Conservation (phyloP, 2,329 filamentous ascomycete species). For the Aureobasidium leucospermi region DNA sequence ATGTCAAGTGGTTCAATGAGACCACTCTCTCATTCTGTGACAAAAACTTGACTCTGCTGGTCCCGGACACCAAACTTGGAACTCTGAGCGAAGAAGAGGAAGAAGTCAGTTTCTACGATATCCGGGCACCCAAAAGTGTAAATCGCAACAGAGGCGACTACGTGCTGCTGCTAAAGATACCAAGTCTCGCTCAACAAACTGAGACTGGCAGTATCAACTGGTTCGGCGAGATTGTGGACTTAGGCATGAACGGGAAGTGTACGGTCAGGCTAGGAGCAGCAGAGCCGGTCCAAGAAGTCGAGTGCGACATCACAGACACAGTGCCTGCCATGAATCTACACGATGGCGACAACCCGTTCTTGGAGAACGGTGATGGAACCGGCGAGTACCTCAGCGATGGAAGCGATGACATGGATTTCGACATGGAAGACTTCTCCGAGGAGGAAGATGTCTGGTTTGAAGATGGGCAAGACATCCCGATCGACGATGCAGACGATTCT, state of each 20-base stretch:
- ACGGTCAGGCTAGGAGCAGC: conserved; percentile 48
- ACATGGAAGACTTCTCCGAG: conserved; percentile 1
- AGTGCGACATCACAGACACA: conserved; percentile 14
- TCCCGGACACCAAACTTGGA: conserved; percentile 38
- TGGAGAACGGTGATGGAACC: neutral
- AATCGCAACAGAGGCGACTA: conserved; percentile 46
- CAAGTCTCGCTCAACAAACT: neutral
- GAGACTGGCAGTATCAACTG: conserved; percentile 33
- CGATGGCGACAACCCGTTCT: neutral
- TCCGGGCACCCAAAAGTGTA: conserved; percentile 43
- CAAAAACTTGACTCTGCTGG: conserved; percentile 25
- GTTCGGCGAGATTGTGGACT: conserved; percentile 51
- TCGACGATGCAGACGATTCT: conserved; percentile 13
- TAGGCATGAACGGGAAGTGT: conserved; percentile 46
- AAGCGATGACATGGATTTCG: neutral
- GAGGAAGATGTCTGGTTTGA: conserved; percentile 8
- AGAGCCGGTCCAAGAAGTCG: conserved; percentile 43
- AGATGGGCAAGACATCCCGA: conserved; percentile 8
- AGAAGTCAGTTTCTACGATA: conserved; percentile 53
- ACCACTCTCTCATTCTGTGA: conserved; percentile 16
- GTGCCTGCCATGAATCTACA: neutral
- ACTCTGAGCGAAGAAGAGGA: conserved; percentile 35
- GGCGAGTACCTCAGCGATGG: conserved; percentile 2
- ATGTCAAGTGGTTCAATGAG: conserved; percentile 43
- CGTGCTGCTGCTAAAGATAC: conserved; percentile 38